phyloP scores from a whole-genome alignment of 306 rosid species.

The Delonix regia region DNA sequence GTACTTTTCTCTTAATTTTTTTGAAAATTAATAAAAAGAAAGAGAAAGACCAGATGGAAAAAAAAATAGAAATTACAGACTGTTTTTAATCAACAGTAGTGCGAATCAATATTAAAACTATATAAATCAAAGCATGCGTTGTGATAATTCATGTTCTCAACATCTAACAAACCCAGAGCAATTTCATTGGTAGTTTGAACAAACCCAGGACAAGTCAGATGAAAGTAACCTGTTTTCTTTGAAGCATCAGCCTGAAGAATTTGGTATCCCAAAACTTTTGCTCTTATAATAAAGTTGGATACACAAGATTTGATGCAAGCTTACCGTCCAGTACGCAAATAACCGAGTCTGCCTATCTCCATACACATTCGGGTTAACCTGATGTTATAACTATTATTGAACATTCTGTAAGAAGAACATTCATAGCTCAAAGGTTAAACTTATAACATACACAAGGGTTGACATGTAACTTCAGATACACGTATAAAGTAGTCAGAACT shows the following conservation, averaged over 20 bases:
- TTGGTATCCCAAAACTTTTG: neutral
- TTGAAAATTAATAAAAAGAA: neutral
- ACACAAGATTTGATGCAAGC: constrained; percentile 33
- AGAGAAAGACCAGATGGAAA: no score
- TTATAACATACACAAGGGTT: no score
- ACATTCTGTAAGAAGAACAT: neutral
- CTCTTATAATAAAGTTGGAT: neutral
- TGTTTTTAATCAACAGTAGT: neutral
- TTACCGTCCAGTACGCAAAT: constrained; percentile 67
- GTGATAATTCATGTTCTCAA: no score
- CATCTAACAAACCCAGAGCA: constrained; percentile 64
- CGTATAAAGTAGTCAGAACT: neutral
- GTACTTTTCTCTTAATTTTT: no score
- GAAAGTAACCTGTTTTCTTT: constrained; percentile 68
- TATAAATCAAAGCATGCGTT: no score
- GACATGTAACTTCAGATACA: neutral
- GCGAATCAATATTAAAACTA: neutral
- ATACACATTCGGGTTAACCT: constrained; percentile 67
- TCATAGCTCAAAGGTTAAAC: no score
- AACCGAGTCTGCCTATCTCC: constrained; percentile 65
- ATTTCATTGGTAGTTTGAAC: constrained; percentile 56
- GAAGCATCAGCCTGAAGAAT: constrained; percentile 59
- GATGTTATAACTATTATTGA: neutral
- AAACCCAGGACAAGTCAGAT: constrained; percentile 73
- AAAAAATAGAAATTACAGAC: neutral